Conservation (phyloP, 2,329 filamentous ascomycete species). For the Aspergillus costaricaensis region DNA sequence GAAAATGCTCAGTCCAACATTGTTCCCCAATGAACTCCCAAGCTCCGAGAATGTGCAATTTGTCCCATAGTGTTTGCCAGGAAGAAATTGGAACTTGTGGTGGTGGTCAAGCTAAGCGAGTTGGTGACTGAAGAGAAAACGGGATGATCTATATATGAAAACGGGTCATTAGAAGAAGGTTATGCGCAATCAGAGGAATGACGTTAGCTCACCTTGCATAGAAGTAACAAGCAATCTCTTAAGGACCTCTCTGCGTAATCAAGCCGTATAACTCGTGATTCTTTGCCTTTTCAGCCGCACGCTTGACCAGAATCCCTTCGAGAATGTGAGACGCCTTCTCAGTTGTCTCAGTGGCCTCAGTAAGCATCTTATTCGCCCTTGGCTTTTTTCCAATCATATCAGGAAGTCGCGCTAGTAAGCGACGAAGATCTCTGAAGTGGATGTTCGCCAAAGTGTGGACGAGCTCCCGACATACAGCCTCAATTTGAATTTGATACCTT, state of each 20-base stretch:
- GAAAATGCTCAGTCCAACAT: no score
- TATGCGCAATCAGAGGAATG: not conserved
- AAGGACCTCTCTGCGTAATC: not conserved
- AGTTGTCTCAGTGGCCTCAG: not conserved
- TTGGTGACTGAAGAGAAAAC: no score
- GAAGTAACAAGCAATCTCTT: not conserved
- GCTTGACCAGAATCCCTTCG: not conserved
- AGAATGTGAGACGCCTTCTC: not conserved
- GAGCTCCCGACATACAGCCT: not conserved
- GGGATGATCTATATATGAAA: no score
- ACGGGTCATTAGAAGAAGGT: no score
- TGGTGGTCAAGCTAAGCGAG: no score
- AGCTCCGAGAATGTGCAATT: no score
- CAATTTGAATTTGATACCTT: not conserved
- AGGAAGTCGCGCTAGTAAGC: not conserved
- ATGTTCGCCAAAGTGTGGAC: not conserved
- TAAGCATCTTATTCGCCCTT: not conserved
- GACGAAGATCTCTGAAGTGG: not conserved
- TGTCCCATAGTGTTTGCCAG: no score
- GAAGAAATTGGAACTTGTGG: no score
- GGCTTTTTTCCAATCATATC: not conserved
- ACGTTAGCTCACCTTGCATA: not conserved
- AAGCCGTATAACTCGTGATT: not conserved
- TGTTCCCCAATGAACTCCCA: no score
- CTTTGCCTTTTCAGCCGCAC: not conserved